A percentile compares a stretch with the other conserved stretches of the same genome.
These are phyloP conservation scores for Corylus heterophylla DNA, from an alignment of 306 rosid genomes.

Conservation along the genomic window DNA sequence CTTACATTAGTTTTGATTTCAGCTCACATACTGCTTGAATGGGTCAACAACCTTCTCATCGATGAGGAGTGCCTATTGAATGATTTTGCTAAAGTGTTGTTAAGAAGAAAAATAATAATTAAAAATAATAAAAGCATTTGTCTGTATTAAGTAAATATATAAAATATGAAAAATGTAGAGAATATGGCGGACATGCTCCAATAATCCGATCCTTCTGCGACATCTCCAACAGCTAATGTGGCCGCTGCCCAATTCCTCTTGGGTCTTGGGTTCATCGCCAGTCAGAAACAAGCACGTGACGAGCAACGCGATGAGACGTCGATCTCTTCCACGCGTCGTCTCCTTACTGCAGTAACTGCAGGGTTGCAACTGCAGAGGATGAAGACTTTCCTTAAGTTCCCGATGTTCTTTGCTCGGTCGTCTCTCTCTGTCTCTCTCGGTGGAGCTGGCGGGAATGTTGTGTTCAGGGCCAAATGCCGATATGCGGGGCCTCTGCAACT, in stretches of 20 bases:
- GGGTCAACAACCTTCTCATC: too few species aligned
- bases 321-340: background rate
- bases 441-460: slow-evolving; percentile 31
- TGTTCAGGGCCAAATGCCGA: background rate
- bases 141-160: too few species aligned
- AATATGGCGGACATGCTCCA: background rate
- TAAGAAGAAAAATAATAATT: too few species aligned
- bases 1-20: too few species aligned
- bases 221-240: background rate
- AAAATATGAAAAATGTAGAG: too few species aligned
- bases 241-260: too few species aligned
- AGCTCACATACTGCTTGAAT: too few species aligned
- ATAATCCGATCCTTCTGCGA: background rate
- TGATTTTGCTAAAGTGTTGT: too few species aligned
- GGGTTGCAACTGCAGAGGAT: background rate
- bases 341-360: background rate
- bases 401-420: background rate
- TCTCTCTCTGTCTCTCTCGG: background rate
- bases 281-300: background rate
- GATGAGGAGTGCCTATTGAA: too few species aligned
- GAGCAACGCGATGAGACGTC: background rate
- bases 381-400: background rate
- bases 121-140: too few species aligned
- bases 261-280: too few species aligned
- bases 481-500: background rate